These are phyloP conservation scores for Gyromitra esculenta DNA, from an alignment of 2,329 filamentous ascomycete genomes.

Conservation along the genomic window DNA sequence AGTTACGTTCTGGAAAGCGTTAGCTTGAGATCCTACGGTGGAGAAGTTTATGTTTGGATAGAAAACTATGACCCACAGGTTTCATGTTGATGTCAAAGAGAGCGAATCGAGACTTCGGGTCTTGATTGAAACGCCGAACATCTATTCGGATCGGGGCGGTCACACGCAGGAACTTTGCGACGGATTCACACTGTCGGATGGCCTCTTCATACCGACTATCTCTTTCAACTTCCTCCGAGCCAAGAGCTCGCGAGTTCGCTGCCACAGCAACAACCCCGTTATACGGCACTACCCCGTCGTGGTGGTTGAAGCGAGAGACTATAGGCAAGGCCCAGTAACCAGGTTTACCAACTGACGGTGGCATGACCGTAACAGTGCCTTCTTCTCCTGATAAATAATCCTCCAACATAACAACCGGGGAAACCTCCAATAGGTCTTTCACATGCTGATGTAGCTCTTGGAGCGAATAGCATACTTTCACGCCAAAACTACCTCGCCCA, in stretches of 20 bases:
- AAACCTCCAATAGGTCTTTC: not conserved
- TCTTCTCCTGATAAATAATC: not conserved
- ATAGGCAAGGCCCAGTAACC: not conserved
- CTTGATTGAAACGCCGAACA: not conserved
- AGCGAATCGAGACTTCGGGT: not conserved
- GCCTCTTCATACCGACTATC: not conserved
- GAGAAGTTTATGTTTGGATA: not conserved
- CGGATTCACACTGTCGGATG: not conserved
- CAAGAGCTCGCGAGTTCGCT: not conserved
- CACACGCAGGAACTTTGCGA: not conserved
- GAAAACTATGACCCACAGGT: not conserved
- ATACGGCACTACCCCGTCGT: not conserved
- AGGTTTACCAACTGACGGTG: not conserved
- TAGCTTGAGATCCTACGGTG: not conserved
- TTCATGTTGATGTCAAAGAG: slow-evolving; percentile 5
- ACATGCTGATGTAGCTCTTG: not conserved
- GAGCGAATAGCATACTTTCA: not conserved
- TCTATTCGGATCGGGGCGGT: not conserved
- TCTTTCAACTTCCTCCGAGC: not conserved
- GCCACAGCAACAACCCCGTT: not conserved
- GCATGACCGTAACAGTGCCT: not conserved
- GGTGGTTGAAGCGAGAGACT: not conserved
- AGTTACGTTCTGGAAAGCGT: not conserved
- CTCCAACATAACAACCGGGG: not conserved
- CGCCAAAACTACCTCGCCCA: not conserved